Evolutionary conservation across 495 filamentous ascomycete genomes (phyloP).

Genomic region (Hyaloscypha hepaticicola): DNA sequence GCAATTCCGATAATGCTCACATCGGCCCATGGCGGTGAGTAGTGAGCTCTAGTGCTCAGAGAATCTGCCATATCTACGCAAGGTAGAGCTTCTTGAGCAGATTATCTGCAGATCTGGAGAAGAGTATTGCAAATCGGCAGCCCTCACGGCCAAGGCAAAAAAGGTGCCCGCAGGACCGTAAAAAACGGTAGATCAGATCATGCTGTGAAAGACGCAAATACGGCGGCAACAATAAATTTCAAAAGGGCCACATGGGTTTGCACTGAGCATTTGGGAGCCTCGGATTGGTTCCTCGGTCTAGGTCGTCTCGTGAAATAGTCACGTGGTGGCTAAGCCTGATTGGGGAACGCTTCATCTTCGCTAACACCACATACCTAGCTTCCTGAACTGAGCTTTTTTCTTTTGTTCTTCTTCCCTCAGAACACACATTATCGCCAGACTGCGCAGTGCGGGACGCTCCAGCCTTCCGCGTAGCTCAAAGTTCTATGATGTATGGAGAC

Average conservation of each 20-base stretch:
- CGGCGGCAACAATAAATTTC: neutral
- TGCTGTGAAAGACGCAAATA: neutral
- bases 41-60: slow-evolving; percentile 56
- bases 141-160: neutral
- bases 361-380: neutral
- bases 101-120: neutral
- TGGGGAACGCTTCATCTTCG: too few species aligned
- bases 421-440: neutral
- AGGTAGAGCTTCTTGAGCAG: neutral
- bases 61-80: slow-evolving; percentile 15
- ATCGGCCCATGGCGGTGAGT: slow-evolving; percentile 92
- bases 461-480: slow-evolving; percentile 10
- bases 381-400: neutral
- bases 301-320: neutral
- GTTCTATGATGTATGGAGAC: slow-evolving; percentile 21
- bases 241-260: too few species aligned
- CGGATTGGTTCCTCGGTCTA: too few species aligned
- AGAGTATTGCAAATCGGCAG: neutral
- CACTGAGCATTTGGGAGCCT: too few species aligned
- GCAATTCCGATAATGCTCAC: slow-evolving; percentile 94
- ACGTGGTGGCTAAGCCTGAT: too few species aligned
- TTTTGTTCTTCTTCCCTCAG: slow-evolving; percentile 11
- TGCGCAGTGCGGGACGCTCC: slow-evolving; percentile 31
- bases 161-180: neutral
- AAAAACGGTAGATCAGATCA: neutral